Percentiles rank a stretch among this genome's conserved stretches.
These are phyloP conservation scores for Pseudozyma pruni DNA, from an alignment of 1,284 basidiomycete genomes.

Conservation along the genomic window DNA sequence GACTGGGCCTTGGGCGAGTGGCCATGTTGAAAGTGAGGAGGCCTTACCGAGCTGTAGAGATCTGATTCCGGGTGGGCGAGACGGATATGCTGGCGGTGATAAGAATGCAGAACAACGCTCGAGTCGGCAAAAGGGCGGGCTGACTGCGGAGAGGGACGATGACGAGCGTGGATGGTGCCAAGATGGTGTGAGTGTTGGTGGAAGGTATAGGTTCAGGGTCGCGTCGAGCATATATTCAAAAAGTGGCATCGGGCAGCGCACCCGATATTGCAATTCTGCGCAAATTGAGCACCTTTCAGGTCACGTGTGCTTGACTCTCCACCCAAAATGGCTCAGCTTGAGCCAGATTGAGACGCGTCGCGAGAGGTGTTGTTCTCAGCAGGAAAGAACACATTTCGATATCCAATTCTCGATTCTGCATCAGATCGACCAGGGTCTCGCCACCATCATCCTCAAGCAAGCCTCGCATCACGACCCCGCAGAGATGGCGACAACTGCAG, in stretches of 20 bases:
- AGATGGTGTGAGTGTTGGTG: constrained; percentile 14
- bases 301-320: constrained; percentile 20
- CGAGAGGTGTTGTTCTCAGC: constrained; percentile 41
- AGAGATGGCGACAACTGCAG: neutral
- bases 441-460: constrained; percentile 16
- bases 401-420: neutral
- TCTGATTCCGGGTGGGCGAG: no score
- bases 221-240: constrained; percentile 23
- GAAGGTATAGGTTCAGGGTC: constrained; percentile 14
- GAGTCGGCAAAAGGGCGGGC: no score
- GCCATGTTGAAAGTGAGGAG: constrained; percentile 19
- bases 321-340: neutral
- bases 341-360: constrained; percentile 27
- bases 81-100: no score
- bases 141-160: no score
- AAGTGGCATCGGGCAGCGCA: neutral
- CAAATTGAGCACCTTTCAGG: neutral
- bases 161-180: neutral
- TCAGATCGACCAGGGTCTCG: neutral
- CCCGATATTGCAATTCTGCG: neutral
- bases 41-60: no score
- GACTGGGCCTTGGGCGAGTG: constrained; percentile 19
- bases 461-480: neutral
- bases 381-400: neutral
- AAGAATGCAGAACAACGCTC: no score